A percentile compares a stretch with the other conserved stretches of the same genome.
Evolutionary conservation across 2,329 filamentous ascomycete species (phyloP).

Genomic region (Fusarium napiforme): DNA sequence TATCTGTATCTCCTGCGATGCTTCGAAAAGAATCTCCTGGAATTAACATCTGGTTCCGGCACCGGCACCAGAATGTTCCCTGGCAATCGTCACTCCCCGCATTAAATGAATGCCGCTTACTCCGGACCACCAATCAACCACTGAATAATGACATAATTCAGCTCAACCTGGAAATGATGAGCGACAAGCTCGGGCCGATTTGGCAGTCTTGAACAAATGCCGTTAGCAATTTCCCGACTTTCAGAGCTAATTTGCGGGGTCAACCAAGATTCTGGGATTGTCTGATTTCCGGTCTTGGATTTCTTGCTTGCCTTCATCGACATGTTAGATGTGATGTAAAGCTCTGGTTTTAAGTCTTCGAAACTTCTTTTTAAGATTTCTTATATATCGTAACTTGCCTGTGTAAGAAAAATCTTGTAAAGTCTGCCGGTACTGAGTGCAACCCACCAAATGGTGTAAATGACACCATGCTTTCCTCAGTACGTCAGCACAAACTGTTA

Average conservation of each 20-base stretch:
- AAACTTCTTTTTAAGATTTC: accelerated
- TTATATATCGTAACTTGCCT: accelerated
- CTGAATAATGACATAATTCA: background rate
- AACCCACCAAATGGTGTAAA: background rate
- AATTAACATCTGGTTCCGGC: background rate
- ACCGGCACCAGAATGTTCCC: background rate
- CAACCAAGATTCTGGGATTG: background rate
- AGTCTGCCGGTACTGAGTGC: accelerated
- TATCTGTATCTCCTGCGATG: accelerated
- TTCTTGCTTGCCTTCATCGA: background rate
- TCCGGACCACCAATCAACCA: background rate
- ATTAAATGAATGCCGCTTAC: background rate
- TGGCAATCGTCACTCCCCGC: background rate
- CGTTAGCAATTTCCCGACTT: background rate
- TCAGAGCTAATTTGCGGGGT: background rate
- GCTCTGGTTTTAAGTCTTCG: accelerated
- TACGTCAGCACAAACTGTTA: background rate
- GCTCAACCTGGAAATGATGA: background rate
- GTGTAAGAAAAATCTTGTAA: accelerated
- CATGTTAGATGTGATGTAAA: accelerated
- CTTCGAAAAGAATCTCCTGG: background rate
- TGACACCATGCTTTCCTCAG: accelerated
- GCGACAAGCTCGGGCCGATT: background rate
- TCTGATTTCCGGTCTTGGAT: background rate
- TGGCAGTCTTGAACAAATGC: background rate